Evolutionary conservation across 345 rosid genomes (phyloP).

Genomic region (Camelina neglecta): DNA sequence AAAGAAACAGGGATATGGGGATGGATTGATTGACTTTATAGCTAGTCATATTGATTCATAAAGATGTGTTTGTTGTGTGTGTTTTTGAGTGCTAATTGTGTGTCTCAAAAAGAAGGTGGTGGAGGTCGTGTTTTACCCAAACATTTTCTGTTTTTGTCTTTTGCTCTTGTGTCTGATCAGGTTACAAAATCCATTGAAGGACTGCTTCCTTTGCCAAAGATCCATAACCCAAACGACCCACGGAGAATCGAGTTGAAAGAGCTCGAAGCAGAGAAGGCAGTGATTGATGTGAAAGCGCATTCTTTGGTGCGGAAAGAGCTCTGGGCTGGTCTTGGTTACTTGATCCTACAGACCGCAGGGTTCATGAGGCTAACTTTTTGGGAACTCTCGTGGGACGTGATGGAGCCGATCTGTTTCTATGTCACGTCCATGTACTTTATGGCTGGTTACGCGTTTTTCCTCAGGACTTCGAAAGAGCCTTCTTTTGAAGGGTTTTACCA

Average conservation of each 20-base stretch:
- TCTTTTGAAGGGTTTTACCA: constrained; percentile 90
- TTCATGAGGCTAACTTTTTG: constrained; percentile 98
- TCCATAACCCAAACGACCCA: constrained; percentile 52
- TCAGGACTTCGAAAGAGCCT: constrained; percentile 84
- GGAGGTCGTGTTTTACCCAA: constrained; percentile 52
- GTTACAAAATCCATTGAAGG: constrained; percentile 70
- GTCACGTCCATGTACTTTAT: constrained; percentile 77
- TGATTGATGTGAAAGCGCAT: constrained; percentile 64
- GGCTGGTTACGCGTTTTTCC: constrained; percentile 84
- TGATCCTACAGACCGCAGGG: constrained; percentile 74
- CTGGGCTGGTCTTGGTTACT: constrained; percentile 75
- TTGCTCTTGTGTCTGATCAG: constrained; percentile 53
- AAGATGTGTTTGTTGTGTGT: constrained; percentile 33
- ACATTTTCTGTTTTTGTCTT: constrained; percentile 39
- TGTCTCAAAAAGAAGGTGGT: constrained; percentile 38
- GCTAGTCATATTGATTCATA: constrained; percentile 5
- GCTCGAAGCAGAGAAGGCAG: constrained; percentile 59
- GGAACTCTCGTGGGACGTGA: constrained; percentile 99
- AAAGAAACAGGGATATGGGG: background rate
- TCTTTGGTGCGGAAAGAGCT: constrained; percentile 71
- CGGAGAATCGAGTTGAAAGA: constrained; percentile 62
- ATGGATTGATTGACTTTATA: constrained; percentile 7
- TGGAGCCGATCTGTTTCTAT: constrained; percentile 98
- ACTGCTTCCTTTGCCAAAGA: constrained; percentile 59
- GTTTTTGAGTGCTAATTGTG: constrained; percentile 44